Conservation (phyloP, 2,329 filamentous ascomycete species). For the Elsinoe necatrix region DNA sequence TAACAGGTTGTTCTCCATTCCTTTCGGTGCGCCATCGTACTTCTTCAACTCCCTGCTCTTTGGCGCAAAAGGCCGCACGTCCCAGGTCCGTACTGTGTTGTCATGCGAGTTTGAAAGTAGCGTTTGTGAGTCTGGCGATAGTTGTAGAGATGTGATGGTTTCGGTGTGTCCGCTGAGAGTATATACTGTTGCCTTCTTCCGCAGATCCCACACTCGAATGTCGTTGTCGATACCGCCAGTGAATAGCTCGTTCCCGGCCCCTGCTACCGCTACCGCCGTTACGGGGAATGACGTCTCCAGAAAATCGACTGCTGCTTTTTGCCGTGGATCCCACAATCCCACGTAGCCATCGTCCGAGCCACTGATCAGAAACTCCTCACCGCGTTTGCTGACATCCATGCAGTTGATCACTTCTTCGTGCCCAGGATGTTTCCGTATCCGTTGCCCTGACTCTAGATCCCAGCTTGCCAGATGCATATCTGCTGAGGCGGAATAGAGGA, state of each 20-base stretch:
- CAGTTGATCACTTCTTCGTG: conserved; percentile 96
- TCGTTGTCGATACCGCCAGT: conserved; percentile 94
- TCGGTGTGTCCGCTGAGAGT: conserved; percentile 83
- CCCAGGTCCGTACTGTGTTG: conserved; percentile 89
- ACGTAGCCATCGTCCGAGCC: conserved; percentile 91
- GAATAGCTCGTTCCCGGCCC: conserved; percentile 92
- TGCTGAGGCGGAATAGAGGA: conserved; percentile 85
- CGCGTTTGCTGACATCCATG: conserved; percentile 78
- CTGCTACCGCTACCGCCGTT: conserved; percentile 81
- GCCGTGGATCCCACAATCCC: conserved; percentile 81
- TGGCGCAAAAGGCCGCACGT: conserved; percentile 88
- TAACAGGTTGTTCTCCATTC: conserved; percentile 85
- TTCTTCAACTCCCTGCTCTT: conserved; percentile 75
- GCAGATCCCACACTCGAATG: conserved; percentile 92
- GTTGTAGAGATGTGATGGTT: conserved; percentile 77
- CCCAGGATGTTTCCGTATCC: conserved; percentile 84
- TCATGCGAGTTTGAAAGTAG: conserved; percentile 91
- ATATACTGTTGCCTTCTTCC: conserved; percentile 83
- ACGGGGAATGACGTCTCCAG: conserved; percentile 88
- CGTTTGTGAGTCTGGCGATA: conserved; percentile 89
- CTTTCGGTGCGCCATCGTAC: conserved; percentile 82
- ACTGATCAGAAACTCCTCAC: conserved; percentile 82
- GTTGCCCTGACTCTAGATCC: conserved; percentile 84
- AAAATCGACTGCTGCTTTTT: conserved; percentile 79
- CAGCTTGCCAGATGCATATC: conserved; percentile 91